phyloP scores from a whole-genome alignment of 441 rosid species.

The Pelargonium citronellum region DNA sequence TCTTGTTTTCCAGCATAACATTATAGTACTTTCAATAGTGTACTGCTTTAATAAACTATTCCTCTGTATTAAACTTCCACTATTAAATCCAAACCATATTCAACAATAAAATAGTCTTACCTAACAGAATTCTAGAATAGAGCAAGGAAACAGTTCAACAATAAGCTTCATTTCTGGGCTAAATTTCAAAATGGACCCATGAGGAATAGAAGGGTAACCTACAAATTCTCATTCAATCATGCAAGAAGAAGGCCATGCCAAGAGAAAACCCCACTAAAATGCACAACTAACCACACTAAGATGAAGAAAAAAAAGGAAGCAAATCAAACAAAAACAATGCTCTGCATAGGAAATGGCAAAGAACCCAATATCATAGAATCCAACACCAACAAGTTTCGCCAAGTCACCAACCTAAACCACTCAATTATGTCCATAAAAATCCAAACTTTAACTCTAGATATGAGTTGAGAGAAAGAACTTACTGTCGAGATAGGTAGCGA shows the following conservation, averaged over 20 bases:
- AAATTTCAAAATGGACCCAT: background rate
- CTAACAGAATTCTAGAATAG: background rate
- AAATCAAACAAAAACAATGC: background rate
- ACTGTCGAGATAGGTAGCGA: slow-evolving; percentile 97
- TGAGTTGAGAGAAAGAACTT: slow-evolving; percentile 23
- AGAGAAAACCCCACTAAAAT: background rate
- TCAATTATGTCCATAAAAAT: background rate
- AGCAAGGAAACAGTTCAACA: background rate
- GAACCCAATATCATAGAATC: background rate
- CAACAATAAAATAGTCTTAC: background rate
- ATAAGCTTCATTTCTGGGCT: background rate
- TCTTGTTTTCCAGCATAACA: background rate
- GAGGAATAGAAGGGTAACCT: background rate
- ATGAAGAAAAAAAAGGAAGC: background rate
- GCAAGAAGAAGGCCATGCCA: background rate
- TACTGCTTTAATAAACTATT: background rate
- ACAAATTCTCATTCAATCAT: background rate
- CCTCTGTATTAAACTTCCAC: background rate
- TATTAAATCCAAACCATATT: background rate
- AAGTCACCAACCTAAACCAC: no score
- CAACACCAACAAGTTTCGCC: background rate
- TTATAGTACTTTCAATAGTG: background rate
- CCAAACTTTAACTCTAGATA: background rate
- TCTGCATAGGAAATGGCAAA: background rate
- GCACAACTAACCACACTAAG: background rate